phyloP scores from a whole-genome alignment of 2,329 filamentous ascomycete species.

The Ceratocystis ficicola region DNA sequence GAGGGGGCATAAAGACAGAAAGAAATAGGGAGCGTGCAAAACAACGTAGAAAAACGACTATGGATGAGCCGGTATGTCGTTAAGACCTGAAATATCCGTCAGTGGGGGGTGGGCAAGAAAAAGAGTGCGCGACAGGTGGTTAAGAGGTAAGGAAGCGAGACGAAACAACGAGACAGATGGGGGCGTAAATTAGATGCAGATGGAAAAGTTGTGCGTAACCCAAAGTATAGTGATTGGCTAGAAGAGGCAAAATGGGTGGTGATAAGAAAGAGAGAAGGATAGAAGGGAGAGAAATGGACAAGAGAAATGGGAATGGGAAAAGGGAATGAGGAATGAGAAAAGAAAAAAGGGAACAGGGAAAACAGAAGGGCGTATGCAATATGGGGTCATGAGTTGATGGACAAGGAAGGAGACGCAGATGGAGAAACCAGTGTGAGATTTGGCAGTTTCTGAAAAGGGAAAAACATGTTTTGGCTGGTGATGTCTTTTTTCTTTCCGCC shows the following conservation, averaged over 20 bases:
- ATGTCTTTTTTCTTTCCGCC: background rate
- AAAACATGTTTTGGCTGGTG: conserved; percentile 2
- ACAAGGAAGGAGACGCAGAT: background rate
- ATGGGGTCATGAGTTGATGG: background rate
- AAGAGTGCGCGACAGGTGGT: background rate
- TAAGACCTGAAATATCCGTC: background rate
- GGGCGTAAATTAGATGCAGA: conserved; percentile 9
- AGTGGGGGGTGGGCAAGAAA: conserved; percentile 3
- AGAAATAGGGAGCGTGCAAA: background rate
- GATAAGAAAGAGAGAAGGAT: conserved; percentile 1
- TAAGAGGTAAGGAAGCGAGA: background rate
- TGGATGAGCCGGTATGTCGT: background rate
- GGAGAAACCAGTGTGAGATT: conserved; percentile 1
- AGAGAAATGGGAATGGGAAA: background rate
- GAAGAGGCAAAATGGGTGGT: background rate
- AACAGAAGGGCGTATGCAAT: background rate
- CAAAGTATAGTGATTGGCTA: background rate
- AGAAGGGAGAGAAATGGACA: background rate
- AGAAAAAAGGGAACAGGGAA: background rate
- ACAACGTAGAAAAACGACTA: background rate
- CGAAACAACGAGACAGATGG: background rate
- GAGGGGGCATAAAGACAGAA: background rate
- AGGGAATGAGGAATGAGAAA: background rate
- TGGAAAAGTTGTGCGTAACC: background rate
- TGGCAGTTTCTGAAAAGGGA: conserved; percentile 10